Evolutionary conservation across 2,329 filamentous ascomycete genomes (phyloP).

Genomic region (Ophiosphaerella korrae): DNA sequence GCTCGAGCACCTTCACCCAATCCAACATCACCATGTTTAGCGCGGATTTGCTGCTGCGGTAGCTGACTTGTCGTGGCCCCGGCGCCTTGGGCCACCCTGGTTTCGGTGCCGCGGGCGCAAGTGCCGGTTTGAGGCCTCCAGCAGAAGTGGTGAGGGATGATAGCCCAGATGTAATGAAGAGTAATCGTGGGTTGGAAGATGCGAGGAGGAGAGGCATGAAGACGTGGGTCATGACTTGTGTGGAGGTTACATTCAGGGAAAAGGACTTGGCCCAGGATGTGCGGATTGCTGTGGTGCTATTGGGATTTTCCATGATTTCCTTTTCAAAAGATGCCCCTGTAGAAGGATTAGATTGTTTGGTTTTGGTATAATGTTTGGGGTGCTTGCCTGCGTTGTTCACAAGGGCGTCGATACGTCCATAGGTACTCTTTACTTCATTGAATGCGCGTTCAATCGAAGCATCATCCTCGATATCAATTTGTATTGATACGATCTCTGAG

Average conservation of each 20-base stretch:
- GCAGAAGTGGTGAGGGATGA: slow-evolving; percentile 35
- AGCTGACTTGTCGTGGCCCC: slow-evolving; percentile 30
- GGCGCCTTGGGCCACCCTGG: slow-evolving; percentile 53
- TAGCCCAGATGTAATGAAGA: slow-evolving; percentile 49
- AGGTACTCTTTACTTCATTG: no score
- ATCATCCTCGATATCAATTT: no score
- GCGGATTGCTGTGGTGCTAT: no score
- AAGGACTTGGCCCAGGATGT: slow-evolving; percentile 37
- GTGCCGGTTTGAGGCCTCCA: slow-evolving; percentile 27
- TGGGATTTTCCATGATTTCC: no score
- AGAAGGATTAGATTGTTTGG: no score
- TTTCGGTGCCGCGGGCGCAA: slow-evolving; percentile 16
- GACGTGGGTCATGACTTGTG: slow-evolving; percentile 36
- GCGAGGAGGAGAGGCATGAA: slow-evolving; percentile 45
- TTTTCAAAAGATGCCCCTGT: no score
- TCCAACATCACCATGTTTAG: slow-evolving; percentile 56
- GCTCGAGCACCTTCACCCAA: slow-evolving; percentile 38
- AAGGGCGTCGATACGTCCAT: no score
- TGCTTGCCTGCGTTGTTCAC: no score
- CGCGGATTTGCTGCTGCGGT: slow-evolving; percentile 50
- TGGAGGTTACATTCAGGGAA: slow-evolving; percentile 45
- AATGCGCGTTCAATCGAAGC: no score
- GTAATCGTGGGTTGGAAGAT: slow-evolving; percentile 38
- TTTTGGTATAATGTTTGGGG: no score
- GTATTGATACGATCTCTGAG: no score